A percentile compares a stretch with the other conserved stretches of the same genome.
Conservation (phyloP, 345 rosid species). For the Triadica sebifera region DNA sequence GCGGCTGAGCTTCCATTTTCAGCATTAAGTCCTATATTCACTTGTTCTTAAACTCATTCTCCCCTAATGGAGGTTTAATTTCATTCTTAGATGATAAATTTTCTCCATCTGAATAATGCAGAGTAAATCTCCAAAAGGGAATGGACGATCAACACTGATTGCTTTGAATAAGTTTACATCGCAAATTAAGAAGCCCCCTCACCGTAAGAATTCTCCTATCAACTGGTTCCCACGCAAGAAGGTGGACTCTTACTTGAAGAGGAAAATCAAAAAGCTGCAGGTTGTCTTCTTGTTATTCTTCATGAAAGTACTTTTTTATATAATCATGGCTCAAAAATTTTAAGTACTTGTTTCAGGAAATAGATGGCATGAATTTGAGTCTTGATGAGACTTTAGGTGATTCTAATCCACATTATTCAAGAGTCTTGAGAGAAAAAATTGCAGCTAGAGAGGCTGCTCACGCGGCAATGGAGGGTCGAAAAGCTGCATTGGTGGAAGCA, state of each 20-base stretch:
- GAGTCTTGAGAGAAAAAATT: slow-evolving; percentile 83
- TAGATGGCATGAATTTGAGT: slow-evolving; percentile 82
- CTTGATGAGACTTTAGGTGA: slow-evolving; percentile 88
- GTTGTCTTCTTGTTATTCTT: slow-evolving; percentile 25
- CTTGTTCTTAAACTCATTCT: no score
- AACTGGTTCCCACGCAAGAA: slow-evolving; percentile 86
- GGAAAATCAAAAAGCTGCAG: slow-evolving; percentile 91
- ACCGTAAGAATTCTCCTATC: slow-evolving; percentile 72
- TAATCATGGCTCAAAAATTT: neutral
- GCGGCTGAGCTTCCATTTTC: no score
- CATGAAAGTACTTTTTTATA: neutral
- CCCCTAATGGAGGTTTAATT: neutral
- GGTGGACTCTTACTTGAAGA: slow-evolving; percentile 72
- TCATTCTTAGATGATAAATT: neutral
- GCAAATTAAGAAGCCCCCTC: slow-evolving; percentile 78
- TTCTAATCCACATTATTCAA: slow-evolving; percentile 87
- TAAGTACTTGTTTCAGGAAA: slow-evolving; percentile 53
- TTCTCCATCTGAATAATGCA: slow-evolving; percentile 33
- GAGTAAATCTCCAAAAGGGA: slow-evolving; percentile 58
- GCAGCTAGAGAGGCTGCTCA: slow-evolving; percentile 88
- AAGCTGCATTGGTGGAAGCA: slow-evolving; percentile 89
- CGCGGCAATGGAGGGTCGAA: slow-evolving; percentile 80
- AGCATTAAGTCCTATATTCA: neutral
- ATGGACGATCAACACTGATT: slow-evolving; percentile 42
- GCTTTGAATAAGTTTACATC: slow-evolving; percentile 56